phyloP scores from a whole-genome alignment of 257 asterid genomes.

The Pogostemon cablin region DNA sequence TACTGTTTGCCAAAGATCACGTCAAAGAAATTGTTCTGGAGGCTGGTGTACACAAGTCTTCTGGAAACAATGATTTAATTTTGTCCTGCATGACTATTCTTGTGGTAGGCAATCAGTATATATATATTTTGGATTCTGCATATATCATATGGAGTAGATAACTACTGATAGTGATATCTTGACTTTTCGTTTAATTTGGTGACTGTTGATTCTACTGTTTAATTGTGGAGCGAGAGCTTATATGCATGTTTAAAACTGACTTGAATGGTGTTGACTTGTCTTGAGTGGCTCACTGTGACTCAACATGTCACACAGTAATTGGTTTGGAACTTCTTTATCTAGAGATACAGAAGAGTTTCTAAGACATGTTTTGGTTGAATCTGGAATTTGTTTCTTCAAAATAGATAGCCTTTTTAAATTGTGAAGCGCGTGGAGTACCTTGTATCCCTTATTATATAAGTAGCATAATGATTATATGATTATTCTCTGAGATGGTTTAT shows the following conservation, averaged over 20 bases:
- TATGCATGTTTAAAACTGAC: constrained; percentile 26
- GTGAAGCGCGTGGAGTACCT: constrained; percentile 23
- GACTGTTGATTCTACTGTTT: constrained; percentile 26
- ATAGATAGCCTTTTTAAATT: constrained; percentile 4
- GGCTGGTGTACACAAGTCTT: constrained; percentile 69
- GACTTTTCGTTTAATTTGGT: not conserved
- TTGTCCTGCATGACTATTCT: constrained; percentile 94
- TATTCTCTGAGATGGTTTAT: constrained; percentile 24
- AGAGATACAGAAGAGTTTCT: constrained; percentile 25
- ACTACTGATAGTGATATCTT: constrained; percentile 27
- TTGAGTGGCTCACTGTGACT: constrained; percentile 20
- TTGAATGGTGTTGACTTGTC: constrained; percentile 3
- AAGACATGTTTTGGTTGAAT: constrained; percentile 19
- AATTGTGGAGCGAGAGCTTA: constrained; percentile 24
- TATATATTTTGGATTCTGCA: constrained; percentile 24
- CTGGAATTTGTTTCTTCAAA: constrained; percentile 25
- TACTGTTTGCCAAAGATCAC: constrained; percentile 88
- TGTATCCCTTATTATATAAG: constrained; percentile 17
- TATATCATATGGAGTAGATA: constrained; percentile 9
- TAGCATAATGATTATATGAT: constrained; percentile 18
- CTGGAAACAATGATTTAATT: constrained; percentile 68
- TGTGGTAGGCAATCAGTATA: constrained; percentile 62
- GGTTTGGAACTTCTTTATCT: constrained; percentile 5
- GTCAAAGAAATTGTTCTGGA: constrained; percentile 78
- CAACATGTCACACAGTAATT: constrained; percentile 13